These are phyloP conservation scores for Tritrichomonas musculus DNA, from an alignment of 208 protist genomes.

Conservation along the genomic window DNA sequence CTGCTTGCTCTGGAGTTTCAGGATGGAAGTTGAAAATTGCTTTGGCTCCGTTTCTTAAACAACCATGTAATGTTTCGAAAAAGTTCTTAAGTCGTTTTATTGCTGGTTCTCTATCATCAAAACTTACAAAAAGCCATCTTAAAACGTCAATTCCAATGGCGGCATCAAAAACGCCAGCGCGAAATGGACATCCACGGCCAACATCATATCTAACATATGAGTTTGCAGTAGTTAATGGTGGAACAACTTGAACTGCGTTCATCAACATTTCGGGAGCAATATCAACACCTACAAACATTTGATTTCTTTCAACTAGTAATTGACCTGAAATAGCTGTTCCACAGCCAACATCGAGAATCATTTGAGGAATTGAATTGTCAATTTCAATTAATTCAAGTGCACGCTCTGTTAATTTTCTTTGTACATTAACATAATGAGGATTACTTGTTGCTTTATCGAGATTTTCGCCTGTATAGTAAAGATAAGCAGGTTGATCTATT, in stretches of 20 bases:
- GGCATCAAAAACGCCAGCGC: not conserved
- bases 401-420: too few species aligned
- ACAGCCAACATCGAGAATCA: not conserved
- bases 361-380: not conserved
- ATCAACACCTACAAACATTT: not conserved
- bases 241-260: not conserved
- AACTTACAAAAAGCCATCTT: not conserved
- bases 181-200: not conserved
- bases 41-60: not conserved
- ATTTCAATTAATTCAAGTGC: not conserved
- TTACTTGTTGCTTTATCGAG: too few species aligned
- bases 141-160: not conserved
- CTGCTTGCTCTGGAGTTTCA: not conserved
- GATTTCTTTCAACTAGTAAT: not conserved
- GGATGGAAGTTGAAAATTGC: slow-evolving; percentile 29
- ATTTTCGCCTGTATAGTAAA: too few species aligned
- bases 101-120: not conserved
- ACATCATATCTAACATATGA: not conserved
- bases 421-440: too few species aligned
- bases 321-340: not conserved
- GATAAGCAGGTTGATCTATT: too few species aligned
- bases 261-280: not conserved
- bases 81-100: not conserved
- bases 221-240: not conserved
- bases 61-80: not conserved